phyloP scores from a whole-genome alignment of 1,139 yeast genomes.

The Yamadazyma dendronema region DNA sequence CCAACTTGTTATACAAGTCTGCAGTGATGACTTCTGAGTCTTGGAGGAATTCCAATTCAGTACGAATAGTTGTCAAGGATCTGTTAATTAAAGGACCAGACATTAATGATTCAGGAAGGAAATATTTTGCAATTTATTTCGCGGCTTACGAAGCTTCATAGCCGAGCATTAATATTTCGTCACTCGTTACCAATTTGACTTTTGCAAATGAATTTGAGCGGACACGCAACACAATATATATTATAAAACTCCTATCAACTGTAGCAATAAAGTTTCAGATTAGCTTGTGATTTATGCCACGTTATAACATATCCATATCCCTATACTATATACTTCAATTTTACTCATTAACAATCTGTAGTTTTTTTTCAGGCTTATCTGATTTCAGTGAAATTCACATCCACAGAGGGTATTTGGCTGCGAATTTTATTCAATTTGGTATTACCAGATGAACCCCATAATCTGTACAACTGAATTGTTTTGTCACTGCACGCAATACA shows the following conservation, averaged over 20 bases:
- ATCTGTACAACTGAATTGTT: conserved; percentile 66
- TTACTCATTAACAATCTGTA: no score
- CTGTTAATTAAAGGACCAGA: conserved; percentile 70
- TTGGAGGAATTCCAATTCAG: conserved; percentile 75
- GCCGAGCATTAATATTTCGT: no score
- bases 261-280: no score
- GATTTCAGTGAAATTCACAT: neutral
- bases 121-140: neutral
- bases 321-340: no score
- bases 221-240: no score
- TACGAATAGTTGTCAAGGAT: conserved; percentile 70
- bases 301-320: no score
- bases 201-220: no score
- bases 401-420: neutral
- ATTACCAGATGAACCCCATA: conserved; percentile 45
- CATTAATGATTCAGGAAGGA: conserved; percentile 20
- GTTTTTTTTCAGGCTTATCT: neutral
- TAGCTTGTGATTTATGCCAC: no score
- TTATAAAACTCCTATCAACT: no score
- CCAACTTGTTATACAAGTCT: conserved; percentile 52
- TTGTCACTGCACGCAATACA: conserved; percentile 79
- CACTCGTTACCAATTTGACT: no score
- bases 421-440: neutral
- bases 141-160: neutral
- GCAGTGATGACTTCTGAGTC: conserved; percentile 76